phyloP scores from a whole-genome alignment of 106 monocot genomes.

The Amphibolis antarctica region DNA sequence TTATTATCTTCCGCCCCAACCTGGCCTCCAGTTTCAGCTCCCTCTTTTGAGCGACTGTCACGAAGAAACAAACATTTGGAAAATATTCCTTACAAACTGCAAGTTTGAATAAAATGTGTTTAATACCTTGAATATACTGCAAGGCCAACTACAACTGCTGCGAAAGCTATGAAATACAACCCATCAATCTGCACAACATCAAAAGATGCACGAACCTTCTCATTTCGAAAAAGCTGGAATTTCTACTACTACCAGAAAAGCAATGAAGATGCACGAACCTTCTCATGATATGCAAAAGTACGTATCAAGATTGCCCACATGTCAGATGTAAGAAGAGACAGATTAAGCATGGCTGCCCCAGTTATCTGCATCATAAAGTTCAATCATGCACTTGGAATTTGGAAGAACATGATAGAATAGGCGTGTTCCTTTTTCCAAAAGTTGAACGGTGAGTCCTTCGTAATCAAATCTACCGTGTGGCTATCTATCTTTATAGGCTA shows the following conservation, averaged over 20 bases:
- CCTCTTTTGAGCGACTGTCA: conserved; percentile 28
- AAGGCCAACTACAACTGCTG: conserved; percentile 46
- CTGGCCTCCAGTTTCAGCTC: conserved; percentile 9
- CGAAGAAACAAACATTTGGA: background rate
- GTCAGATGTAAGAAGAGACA: conserved; percentile 87
- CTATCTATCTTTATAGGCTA: no score
- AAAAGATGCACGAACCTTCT: background rate
- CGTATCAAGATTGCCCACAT: conserved; percentile 98
- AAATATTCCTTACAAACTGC: background rate
- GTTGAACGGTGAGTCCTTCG: background rate
- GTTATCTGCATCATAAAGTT: conserved; percentile 41
- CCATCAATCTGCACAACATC: conserved; percentile 60
- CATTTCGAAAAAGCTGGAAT: conserved; percentile 1
- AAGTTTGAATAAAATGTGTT: background rate
- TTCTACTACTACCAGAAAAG: background rate
- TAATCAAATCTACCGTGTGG: background rate
- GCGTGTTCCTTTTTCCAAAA: background rate
- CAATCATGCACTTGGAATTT: background rate
- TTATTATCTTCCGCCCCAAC: no score
- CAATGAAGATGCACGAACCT: conserved; percentile 22
- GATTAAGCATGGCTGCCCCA: conserved; percentile 87
- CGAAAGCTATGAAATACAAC: conserved; percentile 90
- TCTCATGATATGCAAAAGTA: conserved; percentile 80
- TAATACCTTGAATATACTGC: conserved; percentile 55
- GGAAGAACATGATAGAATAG: background rate